Evolutionary conservation across 352 stramenopile species (phyloP), one percentile per base, ranked within the genome.

Genomic region (Phytophthora fragariae): DNA sequence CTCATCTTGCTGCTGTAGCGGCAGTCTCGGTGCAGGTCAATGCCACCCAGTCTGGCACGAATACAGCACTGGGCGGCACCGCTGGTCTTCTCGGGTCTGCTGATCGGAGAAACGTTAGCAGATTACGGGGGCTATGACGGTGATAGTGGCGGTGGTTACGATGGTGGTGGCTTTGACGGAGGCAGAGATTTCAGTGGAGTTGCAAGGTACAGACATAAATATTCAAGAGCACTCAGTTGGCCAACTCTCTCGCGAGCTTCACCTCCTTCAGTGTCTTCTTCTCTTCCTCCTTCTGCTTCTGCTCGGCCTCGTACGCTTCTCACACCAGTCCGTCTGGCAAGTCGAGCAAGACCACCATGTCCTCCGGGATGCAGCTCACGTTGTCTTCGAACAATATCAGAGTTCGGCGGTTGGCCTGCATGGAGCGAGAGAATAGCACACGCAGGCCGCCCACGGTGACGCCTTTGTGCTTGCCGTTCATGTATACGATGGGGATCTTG

Each of bases 21-120:
- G 72, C 44, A 12, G 52, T 39, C 17, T 62, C 19, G 3, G 70
- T n/a, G 3, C 70, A 81, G 55, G 29, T n/a, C 35, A 65, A 77
- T 37, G n/a, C 7, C 5, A 70, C 19, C 19, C 19, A 21, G 19
- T 89, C 81, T 39, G 84, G 80, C 8, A 80, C 80, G 2, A 79
- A 78, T 2, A 82, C 82, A 21, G 82, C 74, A 1, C 55, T 91
- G 5, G 80, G 84, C n/a, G 82, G 76, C 11, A 69, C 74, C 2
- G 84, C 80, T 7, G 84, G 84, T 35, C 70, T 91, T 19, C 50
- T 88, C 0, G 82, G 84, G 84, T 10, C 21, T 89, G n/a, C 14
- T 77, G 31, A 55, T 91, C 3, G 80, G 82, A 46, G 67, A 87
- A 19, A 59, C 74, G 1, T 27, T 90, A 11, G 82, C 76, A 27